phyloP scores from a whole-genome alignment of 2,329 filamentous ascomycete species.

The Trichoderma brevicompactum region DNA sequence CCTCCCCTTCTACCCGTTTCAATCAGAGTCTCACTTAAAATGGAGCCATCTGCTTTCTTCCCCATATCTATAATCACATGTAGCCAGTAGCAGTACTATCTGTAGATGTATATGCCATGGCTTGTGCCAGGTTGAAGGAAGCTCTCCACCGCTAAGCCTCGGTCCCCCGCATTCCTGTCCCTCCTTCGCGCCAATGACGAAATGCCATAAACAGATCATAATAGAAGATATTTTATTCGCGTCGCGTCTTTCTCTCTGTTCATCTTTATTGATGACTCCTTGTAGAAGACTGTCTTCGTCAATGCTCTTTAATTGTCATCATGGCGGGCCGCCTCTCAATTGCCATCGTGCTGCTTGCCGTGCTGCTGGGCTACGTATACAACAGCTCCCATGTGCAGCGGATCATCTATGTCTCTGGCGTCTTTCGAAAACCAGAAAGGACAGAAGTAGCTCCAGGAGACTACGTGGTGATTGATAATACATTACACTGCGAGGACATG shows the following conservation, averaged over 20 bases:
- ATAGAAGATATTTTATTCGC: neutral
- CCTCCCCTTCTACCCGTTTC: neutral
- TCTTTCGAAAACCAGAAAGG: slow-evolving; percentile 36
- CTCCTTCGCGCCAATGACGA: neutral
- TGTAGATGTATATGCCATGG: too few species aligned
- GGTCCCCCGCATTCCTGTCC: slow-evolving; percentile 17
- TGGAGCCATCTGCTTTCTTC: neutral
- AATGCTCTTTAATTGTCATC: neutral
- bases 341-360: slow-evolving; percentile 23
- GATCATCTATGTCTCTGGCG: slow-evolving; percentile 34
- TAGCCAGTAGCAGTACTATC: neutral
- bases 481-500: slow-evolving; percentile 62
- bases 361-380: slow-evolving; percentile 27
- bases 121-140: neutral
- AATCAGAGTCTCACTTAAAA: neutral
- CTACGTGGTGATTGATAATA: slow-evolving; percentile 53
- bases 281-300: neutral
- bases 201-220: neutral
- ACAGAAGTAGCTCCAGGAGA: slow-evolving; percentile 36
- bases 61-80: neutral
- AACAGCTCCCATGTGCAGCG: slow-evolving; percentile 20
- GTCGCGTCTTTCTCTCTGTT: neutral
- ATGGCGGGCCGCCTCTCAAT: slow-evolving; percentile 27
- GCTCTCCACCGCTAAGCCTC: slow-evolving; percentile 1
- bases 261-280: too few species aligned